Evolutionary conservation across 2,329 filamentous ascomycete species (phyloP).

Genomic region (Talaromyces rugulosus): DNA sequence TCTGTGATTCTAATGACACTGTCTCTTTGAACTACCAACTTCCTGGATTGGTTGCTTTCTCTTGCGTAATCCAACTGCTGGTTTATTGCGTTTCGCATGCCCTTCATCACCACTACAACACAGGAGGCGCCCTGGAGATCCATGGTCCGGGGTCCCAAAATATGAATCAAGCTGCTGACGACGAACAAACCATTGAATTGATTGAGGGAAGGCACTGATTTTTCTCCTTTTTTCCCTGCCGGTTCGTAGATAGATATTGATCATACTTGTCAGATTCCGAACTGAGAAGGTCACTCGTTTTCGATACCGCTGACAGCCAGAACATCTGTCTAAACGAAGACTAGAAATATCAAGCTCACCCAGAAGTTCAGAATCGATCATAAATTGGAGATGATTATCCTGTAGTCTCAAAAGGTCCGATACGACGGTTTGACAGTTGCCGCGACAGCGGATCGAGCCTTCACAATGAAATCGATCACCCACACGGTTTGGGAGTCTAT

Average conservation of each 20-base stretch:
- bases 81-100: no score
- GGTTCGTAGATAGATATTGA: neutral
- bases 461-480: conserved; percentile 10
- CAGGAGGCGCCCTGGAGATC: conserved; percentile 6
- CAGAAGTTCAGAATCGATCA: conserved; percentile 10
- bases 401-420: conserved; percentile 8
- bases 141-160: conserved; percentile 11
- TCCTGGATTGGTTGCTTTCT: no score
- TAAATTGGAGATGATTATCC: conserved; percentile 6
- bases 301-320: conserved; percentile 5
- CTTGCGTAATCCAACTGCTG: no score
- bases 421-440: conserved; percentile 4
- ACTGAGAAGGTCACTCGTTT: conserved; percentile 12
- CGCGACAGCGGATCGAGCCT: conserved; percentile 13
- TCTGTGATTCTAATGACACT: no score
- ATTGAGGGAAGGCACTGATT: conserved; percentile 15
- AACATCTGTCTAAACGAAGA: conserved; percentile 5
- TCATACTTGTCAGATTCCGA: conserved; percentile 9
- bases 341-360: neutral
- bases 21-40: no score
- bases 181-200: conserved; percentile 12
- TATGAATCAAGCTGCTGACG: conserved; percentile 11
- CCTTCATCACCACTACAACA: no score
- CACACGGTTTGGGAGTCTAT: neutral
- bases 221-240: conserved; percentile 5